Percentiles rank a stretch among this genome's conserved stretches.
phyloP scores from a whole-genome alignment of 805 yeast species.

The Blastobotrys parvus region DNA sequence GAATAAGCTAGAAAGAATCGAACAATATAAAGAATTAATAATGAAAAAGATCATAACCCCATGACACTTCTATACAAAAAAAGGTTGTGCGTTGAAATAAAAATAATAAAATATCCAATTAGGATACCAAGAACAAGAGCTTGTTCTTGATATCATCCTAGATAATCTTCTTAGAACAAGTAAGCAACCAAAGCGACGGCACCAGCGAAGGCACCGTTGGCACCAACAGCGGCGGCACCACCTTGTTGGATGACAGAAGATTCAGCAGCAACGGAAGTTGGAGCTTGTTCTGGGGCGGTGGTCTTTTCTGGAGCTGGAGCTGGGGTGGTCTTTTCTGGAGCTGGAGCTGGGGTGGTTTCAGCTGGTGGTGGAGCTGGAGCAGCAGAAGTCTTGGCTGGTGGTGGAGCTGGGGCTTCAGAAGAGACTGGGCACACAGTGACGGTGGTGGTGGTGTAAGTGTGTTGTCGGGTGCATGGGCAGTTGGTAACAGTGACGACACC shows the following conservation, averaged over 20 bases:
- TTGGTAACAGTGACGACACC: constrained; percentile 81
- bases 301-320: constrained; percentile 1
- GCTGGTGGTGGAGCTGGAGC: background rate
- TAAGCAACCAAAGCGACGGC: constrained; percentile 2
- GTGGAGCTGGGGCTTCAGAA: background rate
- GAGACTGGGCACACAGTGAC: constrained; percentile 1
- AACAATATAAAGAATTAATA: no score
- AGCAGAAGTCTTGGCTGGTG: background rate
- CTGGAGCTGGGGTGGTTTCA: constrained; percentile 1
- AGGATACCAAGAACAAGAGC: no score
- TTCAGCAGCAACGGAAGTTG: background rate
- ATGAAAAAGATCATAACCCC: no score
- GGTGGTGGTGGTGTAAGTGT: constrained; percentile 4
- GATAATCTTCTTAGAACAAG: constrained; percentile 3
- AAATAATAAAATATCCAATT: no score
- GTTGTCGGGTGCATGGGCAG: constrained; percentile 71
- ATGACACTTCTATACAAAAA: no score
- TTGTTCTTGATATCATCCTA: no score
- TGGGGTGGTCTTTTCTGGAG: background rate
- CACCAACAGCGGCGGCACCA: constrained; percentile 3
- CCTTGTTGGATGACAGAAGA: background rate
- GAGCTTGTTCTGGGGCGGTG: background rate
- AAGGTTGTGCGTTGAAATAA: no score
- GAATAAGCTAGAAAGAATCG: no score
- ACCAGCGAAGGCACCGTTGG: constrained; percentile 3